Conservation (phyloP, 495 filamentous ascomycete species). For the Tuber borchii region DNA sequence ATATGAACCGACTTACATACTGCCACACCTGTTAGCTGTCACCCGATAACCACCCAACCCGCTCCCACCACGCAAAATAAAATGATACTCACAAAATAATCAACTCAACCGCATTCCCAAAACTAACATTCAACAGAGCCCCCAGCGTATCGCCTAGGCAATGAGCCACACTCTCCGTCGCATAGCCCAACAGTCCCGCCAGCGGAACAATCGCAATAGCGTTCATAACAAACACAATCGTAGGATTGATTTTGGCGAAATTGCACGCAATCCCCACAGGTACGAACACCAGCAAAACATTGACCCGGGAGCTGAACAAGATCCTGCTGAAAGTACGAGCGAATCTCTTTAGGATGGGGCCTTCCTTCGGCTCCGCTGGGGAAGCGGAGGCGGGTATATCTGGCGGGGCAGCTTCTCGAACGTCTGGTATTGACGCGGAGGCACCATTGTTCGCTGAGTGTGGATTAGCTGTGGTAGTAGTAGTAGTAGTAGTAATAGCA, state of each 20-base stretch:
- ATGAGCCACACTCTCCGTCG: conserved; percentile 73
- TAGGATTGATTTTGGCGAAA: conserved; percentile 37
- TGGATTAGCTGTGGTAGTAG: background rate
- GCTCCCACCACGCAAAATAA: background rate
- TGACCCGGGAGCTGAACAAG: conserved; percentile 65
- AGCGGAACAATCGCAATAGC: conserved; percentile 76
- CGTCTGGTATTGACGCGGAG: background rate
- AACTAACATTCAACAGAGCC: conserved; percentile 77
- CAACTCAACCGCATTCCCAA: conserved; percentile 83
- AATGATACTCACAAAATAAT: conserved; percentile 63
- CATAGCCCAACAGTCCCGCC: conserved; percentile 69
- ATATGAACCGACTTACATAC: background rate
- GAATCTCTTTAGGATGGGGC: conserved; percentile 47
- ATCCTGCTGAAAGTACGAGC: conserved; percentile 50
- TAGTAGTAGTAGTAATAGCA: background rate
- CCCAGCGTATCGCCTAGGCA: conserved; percentile 74
- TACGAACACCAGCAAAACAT: conserved; percentile 71
- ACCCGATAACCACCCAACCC: background rate
- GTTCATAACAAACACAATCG: conserved; percentile 68
- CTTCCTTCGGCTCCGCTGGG: background rate
- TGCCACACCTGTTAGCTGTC: background rate
- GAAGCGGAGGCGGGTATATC: background rate
- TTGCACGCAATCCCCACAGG: conserved; percentile 61
- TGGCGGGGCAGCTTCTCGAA: background rate
- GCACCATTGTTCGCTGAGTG: background rate